phyloP scores from a whole-genome alignment of 2,329 filamentous ascomycete genomes.

The Ophiostoma quercus region DNA sequence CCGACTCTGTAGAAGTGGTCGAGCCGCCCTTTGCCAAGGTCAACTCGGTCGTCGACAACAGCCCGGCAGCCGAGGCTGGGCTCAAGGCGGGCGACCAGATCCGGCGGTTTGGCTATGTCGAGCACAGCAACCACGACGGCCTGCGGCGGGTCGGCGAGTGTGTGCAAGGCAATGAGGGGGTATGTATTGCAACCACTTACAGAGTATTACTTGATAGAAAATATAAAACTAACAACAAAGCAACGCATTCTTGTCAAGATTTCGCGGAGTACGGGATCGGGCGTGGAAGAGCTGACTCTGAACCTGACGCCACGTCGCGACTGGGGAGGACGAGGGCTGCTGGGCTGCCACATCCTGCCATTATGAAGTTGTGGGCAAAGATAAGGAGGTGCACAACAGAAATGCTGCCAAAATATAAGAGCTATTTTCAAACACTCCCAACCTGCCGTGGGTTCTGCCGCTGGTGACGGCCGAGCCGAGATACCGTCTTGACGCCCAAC shows the following conservation, averaged over 20 bases:
- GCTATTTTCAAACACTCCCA: neutral
- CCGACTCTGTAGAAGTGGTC: conserved; percentile 35
- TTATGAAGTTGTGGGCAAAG: conserved; percentile 46
- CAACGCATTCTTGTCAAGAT: conserved; percentile 65
- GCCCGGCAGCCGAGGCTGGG: conserved; percentile 79
- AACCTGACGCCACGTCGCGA: conserved; percentile 69
- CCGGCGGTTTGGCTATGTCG: conserved; percentile 77
- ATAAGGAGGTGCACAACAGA: too few relatives aligned
- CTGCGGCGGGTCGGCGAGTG: conserved; percentile 82
- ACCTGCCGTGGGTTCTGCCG: neutral
- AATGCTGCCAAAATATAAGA: neutral
- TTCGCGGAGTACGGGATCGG: conserved; percentile 44
- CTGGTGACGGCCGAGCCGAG: conserved; percentile 8
- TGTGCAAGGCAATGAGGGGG: conserved; percentile 83
- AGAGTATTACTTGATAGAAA: too few relatives aligned
- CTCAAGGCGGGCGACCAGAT: conserved; percentile 76
- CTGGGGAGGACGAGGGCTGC: conserved; percentile 84
- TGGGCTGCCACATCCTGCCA: conserved; percentile 87
- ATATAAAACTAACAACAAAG: conserved; percentile 39
- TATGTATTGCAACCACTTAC: conserved; percentile 44
- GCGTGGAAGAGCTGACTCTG: conserved; percentile 58
- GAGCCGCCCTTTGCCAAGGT: conserved; percentile 74
- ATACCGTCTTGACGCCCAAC: conserved; percentile 6
- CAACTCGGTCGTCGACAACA: conserved; percentile 70
- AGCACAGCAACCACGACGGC: conserved; percentile 78